Evolutionary conservation across 768 basidiomycete genomes (phyloP).

Genomic region (Pleurotus pulmonarius): DNA sequence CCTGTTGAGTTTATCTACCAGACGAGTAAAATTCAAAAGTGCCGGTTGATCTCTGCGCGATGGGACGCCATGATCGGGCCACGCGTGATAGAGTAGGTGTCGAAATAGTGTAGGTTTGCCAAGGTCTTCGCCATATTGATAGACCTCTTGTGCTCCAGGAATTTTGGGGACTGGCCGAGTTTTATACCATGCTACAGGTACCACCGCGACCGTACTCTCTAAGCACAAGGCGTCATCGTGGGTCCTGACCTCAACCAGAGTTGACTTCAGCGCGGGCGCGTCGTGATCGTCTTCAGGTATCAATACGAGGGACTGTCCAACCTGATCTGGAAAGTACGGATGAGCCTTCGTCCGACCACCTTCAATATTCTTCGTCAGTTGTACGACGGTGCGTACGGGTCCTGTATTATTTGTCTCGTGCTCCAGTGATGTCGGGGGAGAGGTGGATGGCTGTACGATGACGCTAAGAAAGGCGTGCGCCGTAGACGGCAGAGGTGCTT

Average conservation of each 20-base stretch:
- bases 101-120: constrained; percentile 48
- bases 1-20: constrained; percentile 64
- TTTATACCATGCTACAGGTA: constrained; percentile 24
- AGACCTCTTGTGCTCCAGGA: constrained; percentile 8
- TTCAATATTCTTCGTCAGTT: constrained; percentile 76
- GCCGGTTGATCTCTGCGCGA: constrained; percentile 52
- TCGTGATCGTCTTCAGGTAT: constrained; percentile 39
- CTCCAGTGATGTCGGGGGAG: constrained; percentile 26
- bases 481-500: constrained; percentile 72
- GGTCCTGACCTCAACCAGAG: constrained; percentile 40
- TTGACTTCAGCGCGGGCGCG: constrained; percentile 50
- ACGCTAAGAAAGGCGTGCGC: constrained; percentile 75
- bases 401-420: constrained; percentile 17
- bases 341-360: constrained; percentile 69
- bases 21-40: constrained; percentile 55
- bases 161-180: background rate
- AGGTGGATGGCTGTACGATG: constrained; percentile 45
- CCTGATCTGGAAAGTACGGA: constrained; percentile 63
- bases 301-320: constrained; percentile 50
- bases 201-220: constrained; percentile 56
- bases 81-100: constrained; percentile 70
- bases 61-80: constrained; percentile 89
- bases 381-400: constrained; percentile 72
- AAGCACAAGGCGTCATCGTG: constrained; percentile 59
- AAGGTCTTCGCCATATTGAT: constrained; percentile 15